Percentiles rank a stretch among this genome's conserved stretches.
Evolutionary conservation across 768 basidiomycete genomes (phyloP).

Genomic region (Amanita muscaria): DNA sequence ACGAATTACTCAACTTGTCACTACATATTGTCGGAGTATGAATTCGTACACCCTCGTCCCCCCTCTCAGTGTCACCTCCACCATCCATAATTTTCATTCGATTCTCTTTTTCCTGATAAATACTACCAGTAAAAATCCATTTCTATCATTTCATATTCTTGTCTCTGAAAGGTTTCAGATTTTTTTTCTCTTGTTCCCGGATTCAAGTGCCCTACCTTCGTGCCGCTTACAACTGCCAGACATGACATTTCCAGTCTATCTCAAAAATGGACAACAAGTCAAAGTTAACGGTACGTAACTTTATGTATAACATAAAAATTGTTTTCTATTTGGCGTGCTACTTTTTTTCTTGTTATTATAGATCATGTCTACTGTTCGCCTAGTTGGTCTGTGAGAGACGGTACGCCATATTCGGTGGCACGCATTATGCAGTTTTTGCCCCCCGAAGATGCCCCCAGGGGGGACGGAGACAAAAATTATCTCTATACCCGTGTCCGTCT

Average conservation of each 20-base stretch:
- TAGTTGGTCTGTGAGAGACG: constrained; percentile 85
- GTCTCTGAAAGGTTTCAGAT: constrained; percentile 18
- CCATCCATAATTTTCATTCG: constrained; percentile 20
- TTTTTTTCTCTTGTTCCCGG: constrained; percentile 20
- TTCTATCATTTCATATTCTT: constrained; percentile 15
- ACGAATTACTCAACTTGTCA: constrained; percentile 2
- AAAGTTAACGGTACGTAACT: constrained; percentile 71
- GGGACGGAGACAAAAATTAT: constrained; percentile 57
- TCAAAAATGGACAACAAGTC: constrained; percentile 79
- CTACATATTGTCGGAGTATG: constrained; percentile 30
- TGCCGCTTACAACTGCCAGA: constrained; percentile 10
- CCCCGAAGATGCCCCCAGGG: constrained; percentile 62
- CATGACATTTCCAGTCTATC: constrained; percentile 45
- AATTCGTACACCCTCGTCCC: constrained; percentile 30
- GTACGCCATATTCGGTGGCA: constrained; percentile 91
- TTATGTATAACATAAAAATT: constrained; percentile 13
- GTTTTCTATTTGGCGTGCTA: constrained; percentile 12
- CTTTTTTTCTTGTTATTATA: constrained; percentile 32
- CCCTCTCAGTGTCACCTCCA: constrained; percentile 30
- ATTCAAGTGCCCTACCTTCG: constrained; percentile 14
- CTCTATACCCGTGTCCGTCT: constrained; percentile 78
- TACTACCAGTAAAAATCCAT: constrained; percentile 15
- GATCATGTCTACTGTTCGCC: constrained; percentile 98
- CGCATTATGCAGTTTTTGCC: constrained; percentile 96
- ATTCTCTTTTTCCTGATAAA: neutral